These are phyloP conservation scores for Microdochium paspali DNA, from an alignment of 2,329 filamentous ascomycete species.

Conservation along the genomic window DNA sequence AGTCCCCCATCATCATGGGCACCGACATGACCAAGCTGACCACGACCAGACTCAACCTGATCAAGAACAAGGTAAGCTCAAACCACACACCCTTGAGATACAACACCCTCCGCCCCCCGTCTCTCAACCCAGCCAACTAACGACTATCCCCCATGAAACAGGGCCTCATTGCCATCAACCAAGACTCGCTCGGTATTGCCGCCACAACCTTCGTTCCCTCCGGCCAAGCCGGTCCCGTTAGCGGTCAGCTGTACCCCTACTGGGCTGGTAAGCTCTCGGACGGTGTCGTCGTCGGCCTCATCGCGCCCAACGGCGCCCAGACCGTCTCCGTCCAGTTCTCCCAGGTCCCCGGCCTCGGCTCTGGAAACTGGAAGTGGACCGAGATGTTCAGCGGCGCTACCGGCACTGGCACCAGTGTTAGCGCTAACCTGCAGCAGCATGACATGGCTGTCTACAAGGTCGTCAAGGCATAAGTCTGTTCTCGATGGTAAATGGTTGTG, in stretches of 20 bases:
- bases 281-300: conserved; percentile 24
- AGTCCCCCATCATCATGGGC: conserved; percentile 4
- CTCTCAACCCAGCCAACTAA: background rate
- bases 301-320: conserved; percentile 25
- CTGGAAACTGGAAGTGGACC: conserved; percentile 28
- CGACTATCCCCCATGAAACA: conserved; percentile 31
- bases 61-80: conserved; percentile 5
- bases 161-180: conserved; percentile 30
- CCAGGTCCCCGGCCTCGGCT: conserved; percentile 25
- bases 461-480: background rate
- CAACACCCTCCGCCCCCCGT: background rate
- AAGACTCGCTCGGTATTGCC: conserved; percentile 24
- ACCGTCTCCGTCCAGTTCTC: conserved; percentile 35
- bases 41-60: conserved; percentile 13
- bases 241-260: conserved; percentile 30
- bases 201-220: conserved; percentile 3
- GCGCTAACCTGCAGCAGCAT: conserved; percentile 10
- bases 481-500: background rate
- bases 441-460: conserved; percentile 17
- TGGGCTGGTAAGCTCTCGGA: conserved; percentile 26
- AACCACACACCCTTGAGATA: too few relatives aligned
- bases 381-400: conserved; percentile 15
- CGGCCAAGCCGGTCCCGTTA: conserved; percentile 25
- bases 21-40: conserved; percentile 3
- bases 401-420: conserved; percentile 11